Percentiles rank a stretch among this genome's conserved stretches.
These are phyloP conservation scores for Chlorophyllum brunneum DNA, from an alignment of 768 basidiomycete species.

Conservation along the genomic window DNA sequence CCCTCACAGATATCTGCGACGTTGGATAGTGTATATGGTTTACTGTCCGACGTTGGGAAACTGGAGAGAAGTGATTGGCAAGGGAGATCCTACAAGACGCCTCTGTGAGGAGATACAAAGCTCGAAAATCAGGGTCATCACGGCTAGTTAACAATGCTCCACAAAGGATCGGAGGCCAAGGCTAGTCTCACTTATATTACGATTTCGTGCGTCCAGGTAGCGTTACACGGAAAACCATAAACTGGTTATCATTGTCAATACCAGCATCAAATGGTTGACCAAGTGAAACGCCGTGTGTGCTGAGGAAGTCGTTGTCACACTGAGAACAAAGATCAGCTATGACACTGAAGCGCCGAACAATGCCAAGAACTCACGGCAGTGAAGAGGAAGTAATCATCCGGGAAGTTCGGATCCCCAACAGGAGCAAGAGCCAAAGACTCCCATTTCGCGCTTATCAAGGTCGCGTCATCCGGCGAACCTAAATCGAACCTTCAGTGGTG, in stretches of 20 bases:
- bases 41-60: too few species aligned
- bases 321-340: constrained; percentile 15
- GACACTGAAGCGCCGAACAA: neutral
- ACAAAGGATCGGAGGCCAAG: too few species aligned
- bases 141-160: too few species aligned
- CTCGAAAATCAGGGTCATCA: too few species aligned
- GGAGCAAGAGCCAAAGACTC: constrained; percentile 61
- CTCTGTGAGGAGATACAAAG: too few species aligned
- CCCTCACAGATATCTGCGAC: too few species aligned
- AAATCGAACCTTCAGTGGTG: neutral
- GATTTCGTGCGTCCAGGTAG: too few species aligned
- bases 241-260: constrained; percentile 51
- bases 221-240: constrained; percentile 55
- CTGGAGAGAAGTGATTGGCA: too few species aligned
- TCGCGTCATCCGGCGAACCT: constrained; percentile 47
- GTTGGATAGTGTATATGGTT: too few species aligned
- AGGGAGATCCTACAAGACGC: too few species aligned
- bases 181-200: too few species aligned
- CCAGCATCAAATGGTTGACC: constrained; percentile 49
- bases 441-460: constrained; percentile 56
- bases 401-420: constrained; percentile 41
- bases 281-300: constrained; percentile 20
- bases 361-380: constrained; percentile 43
- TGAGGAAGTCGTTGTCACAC: constrained; percentile 55
- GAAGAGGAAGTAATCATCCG: constrained; percentile 68